phyloP scores from a whole-genome alignment of 495 filamentous ascomycete species.

The Aspergillus baeticus region DNA sequence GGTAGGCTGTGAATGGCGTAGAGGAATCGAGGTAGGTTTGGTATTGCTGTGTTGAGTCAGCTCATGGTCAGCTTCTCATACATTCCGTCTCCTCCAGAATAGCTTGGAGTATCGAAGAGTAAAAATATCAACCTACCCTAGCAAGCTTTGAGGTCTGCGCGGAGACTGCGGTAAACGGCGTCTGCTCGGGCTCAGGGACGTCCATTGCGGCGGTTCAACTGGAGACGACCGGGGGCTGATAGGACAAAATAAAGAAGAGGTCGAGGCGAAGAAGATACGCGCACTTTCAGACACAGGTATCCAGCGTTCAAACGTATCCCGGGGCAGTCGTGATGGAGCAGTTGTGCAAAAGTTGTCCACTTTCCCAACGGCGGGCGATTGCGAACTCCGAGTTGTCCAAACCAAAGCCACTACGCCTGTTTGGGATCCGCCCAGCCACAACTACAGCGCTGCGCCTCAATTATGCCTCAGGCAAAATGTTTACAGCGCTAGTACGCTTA shows the following conservation, averaged over 20 bases:
- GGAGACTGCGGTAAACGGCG: constrained; percentile 79
- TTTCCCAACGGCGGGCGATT: constrained; percentile 15
- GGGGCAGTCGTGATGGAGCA: constrained; percentile 11
- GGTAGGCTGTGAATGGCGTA: constrained; percentile 81
- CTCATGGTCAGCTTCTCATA: not conserved
- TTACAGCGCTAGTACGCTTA: no score
- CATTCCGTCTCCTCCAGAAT: not conserved
- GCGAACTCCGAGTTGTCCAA: not conserved
- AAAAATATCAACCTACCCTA: constrained; percentile 52
- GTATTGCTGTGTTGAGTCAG: constrained; percentile 65
- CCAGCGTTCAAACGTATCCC: constrained; percentile 4
- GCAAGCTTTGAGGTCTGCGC: constrained; percentile 75
- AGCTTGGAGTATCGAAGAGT: not conserved
- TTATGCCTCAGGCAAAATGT: constrained; percentile 7
- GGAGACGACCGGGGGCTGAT: not conserved
- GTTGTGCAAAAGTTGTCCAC: constrained; percentile 42
- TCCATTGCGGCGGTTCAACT: constrained; percentile 56
- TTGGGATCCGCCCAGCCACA: constrained; percentile 20
- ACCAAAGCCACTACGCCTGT: constrained; percentile 10
- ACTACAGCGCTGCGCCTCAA: not conserved
- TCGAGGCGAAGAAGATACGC: not conserved
- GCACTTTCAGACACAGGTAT: constrained; percentile 4
- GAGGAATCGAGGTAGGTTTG: constrained; percentile 92
- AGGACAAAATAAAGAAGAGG: constrained; percentile 7
- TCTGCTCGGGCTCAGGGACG: constrained; percentile 73